Evolutionary conservation across 225 moss, liverwort and hornwort species (phyloP), one percentile per base, ranked within the genome.

Genomic region (Polytrichum formosum): DNA sequence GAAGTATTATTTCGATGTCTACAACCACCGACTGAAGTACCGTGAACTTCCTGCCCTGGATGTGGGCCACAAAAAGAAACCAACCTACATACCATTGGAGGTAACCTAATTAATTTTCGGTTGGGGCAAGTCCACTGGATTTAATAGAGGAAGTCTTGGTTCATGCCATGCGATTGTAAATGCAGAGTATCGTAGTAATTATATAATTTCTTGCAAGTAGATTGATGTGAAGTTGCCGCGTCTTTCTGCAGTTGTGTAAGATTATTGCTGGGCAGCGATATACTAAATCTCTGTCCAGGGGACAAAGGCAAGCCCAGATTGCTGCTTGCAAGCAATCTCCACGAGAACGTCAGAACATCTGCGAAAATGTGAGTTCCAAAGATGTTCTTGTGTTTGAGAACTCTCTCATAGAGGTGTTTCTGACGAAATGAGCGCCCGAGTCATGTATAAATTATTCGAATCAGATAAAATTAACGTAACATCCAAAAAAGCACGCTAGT

Each of bases 241-340:
- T 61, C 22, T 61, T 26, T 35, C 1, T 17, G 67, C 79, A 97
- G 94, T 67, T 92, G 29, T 98, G 97, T 75, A 90, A 69, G 66
- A 88, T 94, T 5, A 30, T 85, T 13, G 82, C 77, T 62, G 92
- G 94, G 1, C 92, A 92, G 63, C 81, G 92, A 6, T 98, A 98
- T 46, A 98, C 85, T n/a, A 87, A 81, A 61, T 63, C 79, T n/a
- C 65, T 98, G 37, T 87, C 80, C 35, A 76, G 81, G 5, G 76
- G 74, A 35, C 97, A 98, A 76, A 79, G 90, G 31, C 82, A 83
- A 8, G 70, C 66, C 7, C 92, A 94, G 72, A 91, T 98, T 21
- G 90, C 64, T n/a, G 80, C 77, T 21, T 81, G 94, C 62, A 85
- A 90, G 80, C 91, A 92, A 74, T 54, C 26, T 4, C 94, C 97